phyloP scores from a whole-genome alignment of 768 basidiomycete species.

The Leccinum variicolor region DNA sequence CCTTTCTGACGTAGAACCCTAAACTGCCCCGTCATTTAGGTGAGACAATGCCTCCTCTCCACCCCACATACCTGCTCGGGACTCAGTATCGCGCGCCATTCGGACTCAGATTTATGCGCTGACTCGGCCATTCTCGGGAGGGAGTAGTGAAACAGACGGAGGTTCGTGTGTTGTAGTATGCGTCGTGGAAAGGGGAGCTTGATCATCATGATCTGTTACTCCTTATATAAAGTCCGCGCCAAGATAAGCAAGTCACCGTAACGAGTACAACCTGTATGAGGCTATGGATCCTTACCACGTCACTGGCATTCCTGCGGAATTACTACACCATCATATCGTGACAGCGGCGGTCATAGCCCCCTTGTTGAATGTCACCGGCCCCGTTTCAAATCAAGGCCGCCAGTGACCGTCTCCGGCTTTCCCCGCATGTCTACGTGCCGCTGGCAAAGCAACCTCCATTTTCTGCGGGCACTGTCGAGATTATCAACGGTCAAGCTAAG shows the following conservation, averaged over 20 bases:
- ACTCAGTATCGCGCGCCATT: slow-evolving; percentile 81
- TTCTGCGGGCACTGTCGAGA: not conserved
- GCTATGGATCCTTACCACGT: too few species aligned
- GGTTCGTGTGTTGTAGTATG: not conserved
- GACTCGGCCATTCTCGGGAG: slow-evolving; percentile 17
- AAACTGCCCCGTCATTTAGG: slow-evolving; percentile 50
- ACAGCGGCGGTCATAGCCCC: not conserved
- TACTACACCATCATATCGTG: not conserved
- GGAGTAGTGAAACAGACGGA: slow-evolving; percentile 6
- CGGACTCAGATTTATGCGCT: slow-evolving; percentile 57
- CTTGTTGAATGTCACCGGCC: not conserved
- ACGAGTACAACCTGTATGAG: too few species aligned
- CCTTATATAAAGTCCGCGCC: not conserved
- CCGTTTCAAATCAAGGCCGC: not conserved
- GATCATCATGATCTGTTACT: not conserved
- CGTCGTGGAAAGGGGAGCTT: not conserved
- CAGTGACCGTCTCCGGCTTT: not conserved
- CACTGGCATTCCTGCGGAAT: too few species aligned
- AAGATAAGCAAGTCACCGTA: too few species aligned
- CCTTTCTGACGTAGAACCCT: slow-evolving; percentile 82
- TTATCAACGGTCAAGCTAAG: not conserved
- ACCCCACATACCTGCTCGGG: slow-evolving; percentile 64
- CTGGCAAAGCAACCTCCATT: too few species aligned
- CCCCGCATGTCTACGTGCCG: not conserved
- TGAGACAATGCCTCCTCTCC: not conserved